Conservation (phyloP, 225 moss, liverwort and hornwort genomes). For the Ulota crispa region DNA sequence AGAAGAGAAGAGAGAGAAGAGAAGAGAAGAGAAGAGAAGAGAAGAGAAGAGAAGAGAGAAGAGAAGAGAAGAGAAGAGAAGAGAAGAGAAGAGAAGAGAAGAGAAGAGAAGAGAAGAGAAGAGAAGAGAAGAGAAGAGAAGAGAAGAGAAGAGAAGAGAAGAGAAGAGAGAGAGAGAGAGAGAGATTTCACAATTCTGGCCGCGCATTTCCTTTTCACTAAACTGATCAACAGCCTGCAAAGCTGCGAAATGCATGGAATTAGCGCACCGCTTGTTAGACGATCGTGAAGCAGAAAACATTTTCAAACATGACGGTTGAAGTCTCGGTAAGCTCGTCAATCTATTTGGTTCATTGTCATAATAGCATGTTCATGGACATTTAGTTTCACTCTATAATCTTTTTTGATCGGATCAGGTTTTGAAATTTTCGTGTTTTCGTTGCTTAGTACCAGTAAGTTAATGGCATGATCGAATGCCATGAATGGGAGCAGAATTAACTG, state of each 20-base stretch:
- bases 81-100: too few species aligned
- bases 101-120: too few species aligned
- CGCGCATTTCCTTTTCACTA: background rate
- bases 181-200: background rate
- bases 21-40: too few species aligned
- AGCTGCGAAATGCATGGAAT: background rate
- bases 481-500: background rate
- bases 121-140: too few species aligned
- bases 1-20: too few species aligned
- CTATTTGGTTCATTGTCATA: background rate
- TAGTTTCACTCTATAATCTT: background rate
- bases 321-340: background rate
- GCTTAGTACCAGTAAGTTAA: background rate
- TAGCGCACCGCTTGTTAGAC: background rate
- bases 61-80: too few species aligned
- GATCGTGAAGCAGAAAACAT: background rate
- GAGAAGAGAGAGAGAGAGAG: background rate
- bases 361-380: background rate
- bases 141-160: too few species aligned
- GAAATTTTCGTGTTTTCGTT: background rate
- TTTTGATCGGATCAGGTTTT: background rate
- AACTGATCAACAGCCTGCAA: background rate
- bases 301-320: background rate
- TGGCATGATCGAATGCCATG: background rate
- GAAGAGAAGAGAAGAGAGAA: too few species aligned